phyloP scores from a whole-genome alignment of 1,139 yeast genomes.

The Petasospora fabianii region DNA sequence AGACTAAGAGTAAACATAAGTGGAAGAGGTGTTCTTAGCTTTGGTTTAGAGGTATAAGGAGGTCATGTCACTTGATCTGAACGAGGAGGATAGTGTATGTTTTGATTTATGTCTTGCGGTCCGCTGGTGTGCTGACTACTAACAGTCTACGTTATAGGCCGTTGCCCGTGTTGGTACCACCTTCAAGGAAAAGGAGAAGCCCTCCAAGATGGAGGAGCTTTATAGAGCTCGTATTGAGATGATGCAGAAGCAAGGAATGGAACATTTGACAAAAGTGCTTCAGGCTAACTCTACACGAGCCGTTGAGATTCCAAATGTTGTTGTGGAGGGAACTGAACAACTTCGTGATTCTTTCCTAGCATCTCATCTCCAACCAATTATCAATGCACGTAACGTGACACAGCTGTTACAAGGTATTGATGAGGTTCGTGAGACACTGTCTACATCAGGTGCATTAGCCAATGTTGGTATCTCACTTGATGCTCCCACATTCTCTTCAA shows the following conservation, averaged over 20 bases:
- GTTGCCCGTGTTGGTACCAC: constrained; percentile 20
- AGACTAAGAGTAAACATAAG: not conserved
- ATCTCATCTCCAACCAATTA: constrained; percentile 53
- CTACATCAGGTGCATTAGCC: constrained; percentile 32
- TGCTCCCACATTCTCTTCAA: constrained; percentile 15
- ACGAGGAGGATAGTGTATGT: constrained; percentile 20
- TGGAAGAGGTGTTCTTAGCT: no score
- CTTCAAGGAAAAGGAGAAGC: constrained; percentile 24
- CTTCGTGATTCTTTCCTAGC: constrained; percentile 50
- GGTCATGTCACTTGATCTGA: constrained; percentile 20
- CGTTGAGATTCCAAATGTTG: constrained; percentile 43
- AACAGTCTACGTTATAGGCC: constrained; percentile 11
- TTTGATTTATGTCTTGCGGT: no score
- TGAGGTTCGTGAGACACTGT: constrained; percentile 40
- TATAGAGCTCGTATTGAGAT: constrained; percentile 34
- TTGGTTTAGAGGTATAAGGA: no score
- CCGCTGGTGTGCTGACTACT: not conserved
- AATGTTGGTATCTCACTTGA: constrained; percentile 30
- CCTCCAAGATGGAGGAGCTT: constrained; percentile 31
- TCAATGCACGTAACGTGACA: constrained; percentile 38
- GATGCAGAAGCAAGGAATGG: constrained; percentile 38
- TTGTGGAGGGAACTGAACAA: constrained; percentile 50
- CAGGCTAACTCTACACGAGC: constrained; percentile 38
- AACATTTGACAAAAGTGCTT: constrained; percentile 41
- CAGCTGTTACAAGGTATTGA: constrained; percentile 41